Evolutionary conservation across 306 rosid species (phyloP), one percentile per base, ranked within the genome.

Genomic region (Quercus robur): DNA sequence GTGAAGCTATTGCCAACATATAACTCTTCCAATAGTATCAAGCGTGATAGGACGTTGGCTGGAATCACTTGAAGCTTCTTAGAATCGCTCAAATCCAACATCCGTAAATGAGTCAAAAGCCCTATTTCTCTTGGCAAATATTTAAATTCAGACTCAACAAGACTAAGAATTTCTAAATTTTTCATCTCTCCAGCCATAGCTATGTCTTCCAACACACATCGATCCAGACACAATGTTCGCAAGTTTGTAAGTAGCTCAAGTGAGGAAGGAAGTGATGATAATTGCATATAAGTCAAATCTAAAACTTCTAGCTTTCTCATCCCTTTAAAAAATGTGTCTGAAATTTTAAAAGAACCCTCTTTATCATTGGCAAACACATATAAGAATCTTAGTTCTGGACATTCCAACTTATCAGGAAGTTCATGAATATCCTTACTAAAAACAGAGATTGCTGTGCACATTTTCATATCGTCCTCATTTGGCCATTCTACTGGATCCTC

Each of bases 71-170:
- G 1, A n/a, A 69, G 51, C 0, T 38, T 8, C 35, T 10, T 0
- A 41, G 30, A 69, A 1, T 35, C 0, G 19, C 55, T 41, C 73
- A 69, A 41, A n/a, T 69, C 73, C 20, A 69, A 69, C 18, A 41
- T 19, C 10, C 46, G 73, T 2, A 69, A 0, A 6, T 19, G 73
- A 19, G 25, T 69, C 73, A 41, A 41, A 3, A 19, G 5, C 73
- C 56, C 73, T 6, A 38, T 15, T 41, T 69, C 56, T 5, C 6
- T 1, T 3, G 73, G 56, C 51, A 69, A 0, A 0, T 8, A 0
- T 41, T 17, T 18, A 14, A 69, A 11, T 1, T 8, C 19, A 3
- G 73, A 41, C 0, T 0, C 0, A 0, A 5, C 0, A 0, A 69
- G 56, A 6, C 73, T 20, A 13, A 69, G 73, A 57, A 30, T 11